These are phyloP conservation scores for Trichoderma semiorbis DNA, from an alignment of 2,329 filamentous ascomycete genomes.

Conservation along the genomic window DNA sequence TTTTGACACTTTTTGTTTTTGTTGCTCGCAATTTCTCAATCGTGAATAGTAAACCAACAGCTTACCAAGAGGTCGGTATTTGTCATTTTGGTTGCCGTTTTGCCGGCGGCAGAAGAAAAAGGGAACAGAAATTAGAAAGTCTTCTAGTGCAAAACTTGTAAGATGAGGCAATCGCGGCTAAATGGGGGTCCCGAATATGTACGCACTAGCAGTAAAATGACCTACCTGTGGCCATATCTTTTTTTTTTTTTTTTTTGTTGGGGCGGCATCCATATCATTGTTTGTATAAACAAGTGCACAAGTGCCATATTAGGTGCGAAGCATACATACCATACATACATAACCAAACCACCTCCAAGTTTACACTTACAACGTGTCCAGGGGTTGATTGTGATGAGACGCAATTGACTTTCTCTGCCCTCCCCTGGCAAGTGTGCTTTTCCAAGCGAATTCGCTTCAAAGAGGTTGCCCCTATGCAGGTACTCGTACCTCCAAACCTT, in stretches of 20 bases:
- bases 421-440: background rate
- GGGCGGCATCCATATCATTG: background rate
- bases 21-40: background rate
- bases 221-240: background rate
- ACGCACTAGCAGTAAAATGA: background rate
- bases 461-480: slow-evolving; percentile 5
- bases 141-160: background rate
- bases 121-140: background rate
- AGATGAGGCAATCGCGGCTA: slow-evolving; percentile 12
- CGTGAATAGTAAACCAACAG: background rate
- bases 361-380: background rate
- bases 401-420: slow-evolving; percentile 4
- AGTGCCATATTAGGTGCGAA: background rate
- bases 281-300: background rate
- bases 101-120: background rate
- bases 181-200: background rate
- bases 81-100: background rate
- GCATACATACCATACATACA: background rate
- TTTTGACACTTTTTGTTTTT: background rate
- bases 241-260: background rate
- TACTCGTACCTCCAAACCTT: slow-evolving; percentile 9
- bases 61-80: background rate
- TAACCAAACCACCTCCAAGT: background rate
- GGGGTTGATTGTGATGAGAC: background rate
- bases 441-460: background rate